phyloP scores from a whole-genome alignment of 208 protist genomes.

The Blastocrithidia nonstop region DNA sequence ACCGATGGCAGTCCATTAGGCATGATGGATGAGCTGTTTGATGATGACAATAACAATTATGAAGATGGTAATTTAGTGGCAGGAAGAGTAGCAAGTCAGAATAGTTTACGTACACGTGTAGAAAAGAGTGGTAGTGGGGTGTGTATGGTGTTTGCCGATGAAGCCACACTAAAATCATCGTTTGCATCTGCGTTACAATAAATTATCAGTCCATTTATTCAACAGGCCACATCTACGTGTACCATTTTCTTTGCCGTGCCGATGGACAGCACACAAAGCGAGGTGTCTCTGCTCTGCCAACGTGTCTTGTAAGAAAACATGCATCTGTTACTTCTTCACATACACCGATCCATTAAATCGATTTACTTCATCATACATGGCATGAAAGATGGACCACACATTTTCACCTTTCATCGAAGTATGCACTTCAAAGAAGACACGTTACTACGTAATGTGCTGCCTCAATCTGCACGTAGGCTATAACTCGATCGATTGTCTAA shows the following conservation, averaged over 20 bases:
- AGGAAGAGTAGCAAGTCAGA: no score
- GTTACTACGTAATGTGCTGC: constrained; percentile 90
- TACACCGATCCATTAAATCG: constrained; percentile 16
- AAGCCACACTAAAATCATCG: constrained; percentile 15
- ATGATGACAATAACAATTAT: no score
- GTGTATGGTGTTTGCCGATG: constrained; percentile 48
- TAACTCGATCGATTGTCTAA: constrained; percentile 88
- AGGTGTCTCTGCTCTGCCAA: constrained; percentile 23
- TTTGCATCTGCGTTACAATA: constrained; percentile 20
- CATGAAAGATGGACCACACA: constrained; percentile 54
- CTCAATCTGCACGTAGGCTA: constrained; percentile 88
- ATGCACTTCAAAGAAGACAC: constrained; percentile 79
- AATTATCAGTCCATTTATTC: constrained; percentile 10
- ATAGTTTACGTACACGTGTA: no score
- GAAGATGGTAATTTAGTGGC: no score
- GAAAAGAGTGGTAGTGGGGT: no score
- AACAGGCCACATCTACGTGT: constrained; percentile 14
- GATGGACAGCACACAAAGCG: constrained; percentile 23
- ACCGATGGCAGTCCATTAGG: constrained; percentile 14
- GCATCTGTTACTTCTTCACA: constrained; percentile 7
- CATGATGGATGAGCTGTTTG: constrained; percentile 4
- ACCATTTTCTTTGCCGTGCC: constrained; percentile 51
- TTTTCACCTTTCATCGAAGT: constrained; percentile 83
- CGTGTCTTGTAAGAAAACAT: constrained; percentile 28
- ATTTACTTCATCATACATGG: constrained; percentile 65